A percentile compares a stretch with the other conserved stretches of the same genome.
Evolutionary conservation across 805 yeast genomes (phyloP).

Genomic region (Sugiyamaella valdiviana): DNA sequence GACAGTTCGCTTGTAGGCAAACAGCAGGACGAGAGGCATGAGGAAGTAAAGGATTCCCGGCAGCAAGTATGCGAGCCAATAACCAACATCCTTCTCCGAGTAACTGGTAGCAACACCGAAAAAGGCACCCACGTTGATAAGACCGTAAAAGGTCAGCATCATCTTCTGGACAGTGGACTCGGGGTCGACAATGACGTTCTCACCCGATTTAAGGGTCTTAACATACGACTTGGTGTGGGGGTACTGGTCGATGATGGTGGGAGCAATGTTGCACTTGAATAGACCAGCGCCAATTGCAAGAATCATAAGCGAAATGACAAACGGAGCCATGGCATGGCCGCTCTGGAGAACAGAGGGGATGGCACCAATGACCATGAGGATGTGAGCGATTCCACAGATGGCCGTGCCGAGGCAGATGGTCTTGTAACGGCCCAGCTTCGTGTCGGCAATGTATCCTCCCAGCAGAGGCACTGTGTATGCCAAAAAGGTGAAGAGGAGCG

Average conservation of each 20-base stretch:
- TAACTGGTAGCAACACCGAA: slow-evolving; percentile 48
- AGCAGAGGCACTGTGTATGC: slow-evolving; percentile 38
- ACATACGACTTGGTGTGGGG: slow-evolving; percentile 50
- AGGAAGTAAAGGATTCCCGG: slow-evolving; percentile 47
- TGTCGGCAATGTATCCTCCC: slow-evolving; percentile 50
- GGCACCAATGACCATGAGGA: slow-evolving; percentile 45
- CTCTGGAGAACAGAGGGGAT: slow-evolving; percentile 30
- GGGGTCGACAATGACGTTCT: slow-evolving; percentile 47
- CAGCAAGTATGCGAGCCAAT: slow-evolving; percentile 48
- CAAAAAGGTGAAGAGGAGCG: slow-evolving; percentile 40
- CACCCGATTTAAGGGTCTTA: slow-evolving; percentile 46
- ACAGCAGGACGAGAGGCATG: slow-evolving; percentile 45
- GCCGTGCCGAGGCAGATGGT: slow-evolving; percentile 46
- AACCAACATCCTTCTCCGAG: slow-evolving; percentile 47
- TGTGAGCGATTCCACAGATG: slow-evolving; percentile 43
- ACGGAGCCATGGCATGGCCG: slow-evolving; percentile 28
- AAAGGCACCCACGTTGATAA: slow-evolving; percentile 51
- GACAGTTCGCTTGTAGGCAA: slow-evolving; percentile 37
- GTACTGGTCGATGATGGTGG: slow-evolving; percentile 40
- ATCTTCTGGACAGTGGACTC: slow-evolving; percentile 34
- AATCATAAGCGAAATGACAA: slow-evolving; percentile 32
- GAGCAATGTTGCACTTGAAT: slow-evolving; percentile 45
- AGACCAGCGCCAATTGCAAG: slow-evolving; percentile 43
- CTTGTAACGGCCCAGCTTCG: slow-evolving; percentile 41
- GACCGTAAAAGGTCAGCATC: slow-evolving; percentile 47